Conservation (phyloP, 768 basidiomycete genomes). For the Hortiboletus campestris region DNA sequence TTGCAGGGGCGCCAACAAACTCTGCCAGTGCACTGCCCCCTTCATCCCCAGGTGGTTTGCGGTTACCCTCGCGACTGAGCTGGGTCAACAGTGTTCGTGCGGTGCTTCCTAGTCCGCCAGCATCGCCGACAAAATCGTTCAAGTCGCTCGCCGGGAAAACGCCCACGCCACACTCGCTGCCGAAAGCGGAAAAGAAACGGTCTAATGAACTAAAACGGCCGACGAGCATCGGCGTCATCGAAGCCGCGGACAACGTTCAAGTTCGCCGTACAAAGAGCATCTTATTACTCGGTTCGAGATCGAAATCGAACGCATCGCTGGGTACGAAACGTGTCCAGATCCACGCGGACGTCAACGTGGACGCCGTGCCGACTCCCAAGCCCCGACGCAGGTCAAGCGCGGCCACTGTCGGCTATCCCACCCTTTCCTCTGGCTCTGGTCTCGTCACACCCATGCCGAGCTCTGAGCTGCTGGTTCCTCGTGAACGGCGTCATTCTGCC, state of each 20-base stretch:
- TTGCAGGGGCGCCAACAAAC: not conserved
- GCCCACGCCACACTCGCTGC: not conserved
- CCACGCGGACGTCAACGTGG: slow-evolving; percentile 21
- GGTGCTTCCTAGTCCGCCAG: slow-evolving; percentile 31
- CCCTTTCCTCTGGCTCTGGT: not conserved
- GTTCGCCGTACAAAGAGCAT: slow-evolving; percentile 34
- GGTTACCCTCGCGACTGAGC: slow-evolving; percentile 31
- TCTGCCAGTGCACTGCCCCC: slow-evolving; percentile 21
- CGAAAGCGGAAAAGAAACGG: slow-evolving; percentile 7
- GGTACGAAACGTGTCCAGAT: slow-evolving; percentile 30
- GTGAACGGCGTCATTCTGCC: slow-evolving; percentile 33
- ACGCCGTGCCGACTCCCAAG: slow-evolving; percentile 11
- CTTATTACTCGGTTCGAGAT: slow-evolving; percentile 27
- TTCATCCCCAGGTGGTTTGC: slow-evolving; percentile 29
- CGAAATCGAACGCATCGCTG: slow-evolving; percentile 23
- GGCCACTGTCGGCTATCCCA: slow-evolving; percentile 7
- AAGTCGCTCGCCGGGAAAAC: slow-evolving; percentile 9
- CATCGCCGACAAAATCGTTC: slow-evolving; percentile 23
- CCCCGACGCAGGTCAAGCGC: slow-evolving; percentile 29
- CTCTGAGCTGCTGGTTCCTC: slow-evolving; percentile 21
- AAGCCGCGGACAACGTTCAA: slow-evolving; percentile 25
- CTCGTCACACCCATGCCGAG: not conserved
- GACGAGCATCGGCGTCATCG: slow-evolving; percentile 30
- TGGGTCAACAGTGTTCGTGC: slow-evolving; percentile 27
- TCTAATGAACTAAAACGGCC: slow-evolving; percentile 21